phyloP scores from a whole-genome alignment of 805 yeast genomes.

The Suhomyces pyralidae region DNA sequence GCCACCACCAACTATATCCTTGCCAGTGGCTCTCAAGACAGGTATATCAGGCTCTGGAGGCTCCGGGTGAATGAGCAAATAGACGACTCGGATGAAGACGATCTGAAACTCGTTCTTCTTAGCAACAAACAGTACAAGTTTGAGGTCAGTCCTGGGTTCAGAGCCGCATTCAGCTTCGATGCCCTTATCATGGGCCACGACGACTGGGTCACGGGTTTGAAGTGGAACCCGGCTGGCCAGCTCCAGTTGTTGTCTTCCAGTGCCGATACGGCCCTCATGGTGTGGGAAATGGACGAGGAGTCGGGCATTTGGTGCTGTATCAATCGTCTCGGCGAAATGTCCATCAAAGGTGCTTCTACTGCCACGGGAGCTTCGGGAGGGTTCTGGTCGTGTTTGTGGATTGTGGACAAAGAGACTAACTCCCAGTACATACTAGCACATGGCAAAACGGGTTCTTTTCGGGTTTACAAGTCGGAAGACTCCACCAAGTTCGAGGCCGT shows the following conservation, averaged over 20 bases:
- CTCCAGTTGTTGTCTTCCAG: conserved; percentile 74
- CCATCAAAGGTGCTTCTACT: conserved; percentile 95
- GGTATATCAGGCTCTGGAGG: conserved; percentile 90
- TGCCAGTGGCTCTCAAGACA: conserved; percentile 91
- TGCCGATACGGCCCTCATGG: conserved; percentile 89
- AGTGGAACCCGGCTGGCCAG: conserved; percentile 67
- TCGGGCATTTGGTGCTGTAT: conserved; percentile 90
- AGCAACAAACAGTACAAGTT: conserved; percentile 75
- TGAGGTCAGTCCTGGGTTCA: conserved; percentile 27
- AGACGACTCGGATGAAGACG: conserved; percentile 57
- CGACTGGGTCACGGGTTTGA: conserved; percentile 88
- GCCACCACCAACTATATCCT: conserved; percentile 54
- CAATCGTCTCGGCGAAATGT: conserved; percentile 82
- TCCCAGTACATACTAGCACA: conserved; percentile 61
- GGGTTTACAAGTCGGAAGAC: conserved; percentile 58
- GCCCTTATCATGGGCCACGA: conserved; percentile 97
- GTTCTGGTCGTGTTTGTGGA: conserved; percentile 70
- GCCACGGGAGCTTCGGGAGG: conserved; percentile 92
- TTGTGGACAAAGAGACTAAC: conserved; percentile 28
- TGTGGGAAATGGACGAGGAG: conserved; percentile 84
- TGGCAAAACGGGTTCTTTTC: conserved; percentile 91
- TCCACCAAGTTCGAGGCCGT: conserved; percentile 41
- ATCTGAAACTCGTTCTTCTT: conserved; percentile 48
- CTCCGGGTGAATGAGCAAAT: conserved; percentile 53
- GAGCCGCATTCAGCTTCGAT: conserved; percentile 72